Conservation (phyloP, 805 yeast species). For the Lipomyces spencermartinsiae region DNA sequence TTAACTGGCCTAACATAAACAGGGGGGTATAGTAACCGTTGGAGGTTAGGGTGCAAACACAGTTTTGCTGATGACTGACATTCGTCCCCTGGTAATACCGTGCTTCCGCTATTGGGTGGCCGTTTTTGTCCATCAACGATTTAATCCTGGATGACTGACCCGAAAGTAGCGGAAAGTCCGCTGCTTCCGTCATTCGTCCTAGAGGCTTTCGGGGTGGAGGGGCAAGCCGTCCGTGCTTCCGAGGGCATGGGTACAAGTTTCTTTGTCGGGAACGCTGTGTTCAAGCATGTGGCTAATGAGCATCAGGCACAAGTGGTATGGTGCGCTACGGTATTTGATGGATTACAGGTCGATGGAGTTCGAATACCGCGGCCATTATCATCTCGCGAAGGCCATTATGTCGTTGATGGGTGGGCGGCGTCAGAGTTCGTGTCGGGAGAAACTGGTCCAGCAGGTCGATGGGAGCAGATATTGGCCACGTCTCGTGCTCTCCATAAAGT, state of each 20-base stretch:
- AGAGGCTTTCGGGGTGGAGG: background rate
- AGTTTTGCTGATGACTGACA: too few relatives aligned
- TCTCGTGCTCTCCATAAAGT: constrained; percentile 3
- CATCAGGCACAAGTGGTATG: background rate
- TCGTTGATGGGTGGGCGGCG: constrained; percentile 1
- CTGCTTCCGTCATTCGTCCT: background rate
- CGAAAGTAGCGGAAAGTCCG: background rate
- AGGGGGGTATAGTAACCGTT: too few relatives aligned
- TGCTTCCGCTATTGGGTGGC: too few relatives aligned
- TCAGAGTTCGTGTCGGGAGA: constrained; percentile 2
- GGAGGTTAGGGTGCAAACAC: too few relatives aligned
- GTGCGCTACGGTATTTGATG: constrained; percentile 8
- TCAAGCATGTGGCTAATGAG: constrained; percentile 4
- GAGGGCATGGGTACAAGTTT: constrained; percentile 7
- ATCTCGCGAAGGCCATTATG: background rate
- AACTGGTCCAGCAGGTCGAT: background rate
- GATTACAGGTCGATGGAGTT: constrained; percentile 1
- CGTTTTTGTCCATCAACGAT: too few relatives aligned
- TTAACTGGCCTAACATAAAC: too few relatives aligned
- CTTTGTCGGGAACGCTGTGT: constrained; percentile 1
- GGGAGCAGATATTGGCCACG: constrained; percentile 4
- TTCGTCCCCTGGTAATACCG: too few relatives aligned
- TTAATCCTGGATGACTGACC: too few relatives aligned
- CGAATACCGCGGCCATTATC: constrained; percentile 7
- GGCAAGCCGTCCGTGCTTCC: background rate